Evolutionary conservation across 176 grass and related monocot species (phyloP), one percentile per base, ranked within the genome.

Genomic region (Olyra latifolia): DNA sequence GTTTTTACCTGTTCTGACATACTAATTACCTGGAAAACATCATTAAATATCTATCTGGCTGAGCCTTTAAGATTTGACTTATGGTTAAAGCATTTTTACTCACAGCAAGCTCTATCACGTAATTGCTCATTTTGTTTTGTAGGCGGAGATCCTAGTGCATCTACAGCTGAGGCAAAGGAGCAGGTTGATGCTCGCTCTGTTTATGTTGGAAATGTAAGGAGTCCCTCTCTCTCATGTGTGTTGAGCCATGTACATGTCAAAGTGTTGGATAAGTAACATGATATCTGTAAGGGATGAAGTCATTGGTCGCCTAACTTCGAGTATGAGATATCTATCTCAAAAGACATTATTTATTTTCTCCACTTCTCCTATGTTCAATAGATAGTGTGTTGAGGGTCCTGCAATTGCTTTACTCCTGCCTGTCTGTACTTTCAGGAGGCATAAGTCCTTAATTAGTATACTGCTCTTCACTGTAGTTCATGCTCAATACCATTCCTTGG

Each of bases 131-230:
- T 66, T 22, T 67, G n/a, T 78, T 72, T 72, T 86, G 50, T 45
- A 84, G 85, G 75, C 73, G 79, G 83, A 80, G 91, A 94, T 41
- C 64, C 88, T 80, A 79, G 38, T 69, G 69, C 80, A 41, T 69
- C 85, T 69, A 46, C 88, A 78, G 87, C 78, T 43, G 85, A 94
- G 80, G 82, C 82, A 11, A 94, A 91, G 83, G 85, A 94, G 71
- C 85, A 88, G 80, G 70, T 83, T 38, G 91, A 94, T 77, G 10
- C 79, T 53, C 88, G 91, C 23, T 94, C 91, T 54, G 75, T 94
- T 1, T 94, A 86, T 91, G 88, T 94, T 81, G 91, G 91, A 78
- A 94, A 94, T 84, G 88, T 94, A 85, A 88, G 91, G 58, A 41
- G 49, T 22, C 44, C 58, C 43, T 65, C n/a, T 56, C 22, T 63